phyloP scores from a whole-genome alignment of 2,329 filamentous ascomycete genomes.

The Camillea tinctor region DNA sequence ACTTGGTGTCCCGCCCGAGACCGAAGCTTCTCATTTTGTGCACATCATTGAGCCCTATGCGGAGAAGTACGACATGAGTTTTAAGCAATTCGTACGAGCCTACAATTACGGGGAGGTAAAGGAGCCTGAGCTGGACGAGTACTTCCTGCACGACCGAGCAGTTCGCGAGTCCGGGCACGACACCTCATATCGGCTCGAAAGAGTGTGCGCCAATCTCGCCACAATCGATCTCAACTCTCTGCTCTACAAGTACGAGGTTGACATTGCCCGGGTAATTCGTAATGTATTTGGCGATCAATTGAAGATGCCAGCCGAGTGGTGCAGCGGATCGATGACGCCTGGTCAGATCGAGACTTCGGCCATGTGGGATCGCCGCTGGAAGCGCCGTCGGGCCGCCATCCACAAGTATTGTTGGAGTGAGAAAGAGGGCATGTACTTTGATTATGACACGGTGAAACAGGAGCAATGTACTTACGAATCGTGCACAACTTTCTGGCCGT shows the following conservation, averaged over 20 bases:
- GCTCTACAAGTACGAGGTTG: conserved; percentile 94
- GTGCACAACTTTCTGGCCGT: conserved; percentile 93
- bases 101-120: conserved; percentile 77
- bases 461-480: conserved; percentile 82
- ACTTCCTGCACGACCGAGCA: conserved; percentile 93
- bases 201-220: conserved; percentile 80
- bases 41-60: conserved; percentile 81
- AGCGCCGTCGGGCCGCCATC: conserved; percentile 78
- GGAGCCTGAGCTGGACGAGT: conserved; percentile 89
- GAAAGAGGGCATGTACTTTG: conserved; percentile 92
- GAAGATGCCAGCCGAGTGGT: conserved; percentile 79
- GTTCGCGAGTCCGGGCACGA: conserved; percentile 97
- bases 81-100: conserved; percentile 79
- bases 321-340: conserved; percentile 62
- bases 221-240: conserved; percentile 94
- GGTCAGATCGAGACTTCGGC: conserved; percentile 78
- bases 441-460: conserved; percentile 86
- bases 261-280: conserved; percentile 85
- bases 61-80: conserved; percentile 77
- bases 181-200: conserved; percentile 90
- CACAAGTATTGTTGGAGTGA: conserved; percentile 95
- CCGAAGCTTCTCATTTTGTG: conserved; percentile 81
- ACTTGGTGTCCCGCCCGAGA: conserved; percentile 85
- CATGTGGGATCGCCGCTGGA: conserved; percentile 85
- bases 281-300: conserved; percentile 81